Conservation (phyloP, 2,329 filamentous ascomycete species). For the Fusarium tuaranense region DNA sequence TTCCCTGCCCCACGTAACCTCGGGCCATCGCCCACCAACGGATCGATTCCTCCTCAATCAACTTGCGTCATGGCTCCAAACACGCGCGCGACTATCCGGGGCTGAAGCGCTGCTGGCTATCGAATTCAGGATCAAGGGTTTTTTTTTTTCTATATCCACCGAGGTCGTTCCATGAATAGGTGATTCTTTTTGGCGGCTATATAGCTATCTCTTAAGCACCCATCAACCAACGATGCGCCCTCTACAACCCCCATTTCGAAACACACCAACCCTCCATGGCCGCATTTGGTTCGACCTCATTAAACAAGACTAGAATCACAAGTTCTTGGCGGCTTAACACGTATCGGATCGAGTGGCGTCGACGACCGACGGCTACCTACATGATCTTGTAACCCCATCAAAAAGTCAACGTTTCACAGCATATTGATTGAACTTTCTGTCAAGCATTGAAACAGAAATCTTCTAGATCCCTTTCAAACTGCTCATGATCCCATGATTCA, state of each 20-base stretch:
- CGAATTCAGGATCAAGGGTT: not conserved
- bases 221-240: not conserved
- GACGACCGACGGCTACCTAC: not conserved
- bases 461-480: conserved; percentile 6
- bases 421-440: not conserved
- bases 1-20: not conserved
- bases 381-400: not conserved
- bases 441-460: not conserved
- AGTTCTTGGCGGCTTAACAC: not conserved
- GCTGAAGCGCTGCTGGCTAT: conserved; percentile 19
- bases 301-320: not conserved
- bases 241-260: conserved; percentile 2
- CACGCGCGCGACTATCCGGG: conserved; percentile 40
- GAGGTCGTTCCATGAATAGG: not conserved
- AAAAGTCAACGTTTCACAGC: not conserved
- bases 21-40: conserved; percentile 9
- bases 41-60: conserved; percentile 30
- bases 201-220: too few relatives aligned
- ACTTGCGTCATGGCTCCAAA: conserved; percentile 30
- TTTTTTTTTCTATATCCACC: not conserved
- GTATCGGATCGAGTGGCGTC: not conserved
- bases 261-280: not conserved
- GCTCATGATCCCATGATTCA: too few relatives aligned
- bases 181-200: not conserved
- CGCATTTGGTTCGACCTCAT: conserved; percentile 3